These are phyloP conservation scores for Eimeria necatrix DNA, from an alignment of 169 alveolate species.

Conservation along the genomic window DNA sequence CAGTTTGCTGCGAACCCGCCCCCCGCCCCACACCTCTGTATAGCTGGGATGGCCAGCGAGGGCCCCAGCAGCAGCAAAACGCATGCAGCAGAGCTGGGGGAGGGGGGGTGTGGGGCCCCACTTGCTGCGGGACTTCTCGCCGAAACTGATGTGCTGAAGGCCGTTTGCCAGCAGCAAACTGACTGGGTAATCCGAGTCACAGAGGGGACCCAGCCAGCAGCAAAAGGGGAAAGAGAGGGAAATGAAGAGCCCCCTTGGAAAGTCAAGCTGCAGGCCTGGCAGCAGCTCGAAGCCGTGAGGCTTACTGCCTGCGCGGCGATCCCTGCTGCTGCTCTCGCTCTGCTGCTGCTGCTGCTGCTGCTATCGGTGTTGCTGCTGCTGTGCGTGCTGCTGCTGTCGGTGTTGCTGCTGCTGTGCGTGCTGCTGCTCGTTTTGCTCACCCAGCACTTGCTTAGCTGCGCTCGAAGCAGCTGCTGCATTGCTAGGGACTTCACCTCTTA, in stretches of 20 bases:
- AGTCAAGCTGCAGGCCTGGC: conserved; percentile 79
- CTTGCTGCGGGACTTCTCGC: conserved; percentile 37
- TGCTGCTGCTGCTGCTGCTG: conserved; percentile 23
- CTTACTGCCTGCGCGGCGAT: not conserved
- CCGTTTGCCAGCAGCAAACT: conserved; percentile 75
- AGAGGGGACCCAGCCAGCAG: conserved; percentile 66
- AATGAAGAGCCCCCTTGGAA: conserved; percentile 76
- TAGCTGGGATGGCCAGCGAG: conserved; percentile 29
- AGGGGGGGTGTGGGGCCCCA: conserved; percentile 4
- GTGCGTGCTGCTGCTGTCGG: not conserved
- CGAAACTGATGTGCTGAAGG: conserved; percentile 74
- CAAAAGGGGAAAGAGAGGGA: conserved; percentile 56
- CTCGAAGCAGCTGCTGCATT: not conserved
- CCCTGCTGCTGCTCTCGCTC: not conserved
- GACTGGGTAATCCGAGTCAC: conserved; percentile 74
- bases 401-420: not conserved
- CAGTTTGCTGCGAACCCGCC: conserved; percentile 2
- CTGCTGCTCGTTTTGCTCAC: not conserved
- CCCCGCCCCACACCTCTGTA: conserved; percentile 15
- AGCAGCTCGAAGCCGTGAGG: conserved; percentile 74
- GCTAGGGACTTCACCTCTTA: too few species aligned
- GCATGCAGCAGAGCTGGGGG: conserved; percentile 6
- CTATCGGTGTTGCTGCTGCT: not conserved
- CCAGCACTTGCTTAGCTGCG: not conserved
- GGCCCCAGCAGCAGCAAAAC: not conserved